Base-by-base conservation (phyloP, 2,329 filamentous ascomycete genomes). In the Sporothrix curviconia region DNA sequence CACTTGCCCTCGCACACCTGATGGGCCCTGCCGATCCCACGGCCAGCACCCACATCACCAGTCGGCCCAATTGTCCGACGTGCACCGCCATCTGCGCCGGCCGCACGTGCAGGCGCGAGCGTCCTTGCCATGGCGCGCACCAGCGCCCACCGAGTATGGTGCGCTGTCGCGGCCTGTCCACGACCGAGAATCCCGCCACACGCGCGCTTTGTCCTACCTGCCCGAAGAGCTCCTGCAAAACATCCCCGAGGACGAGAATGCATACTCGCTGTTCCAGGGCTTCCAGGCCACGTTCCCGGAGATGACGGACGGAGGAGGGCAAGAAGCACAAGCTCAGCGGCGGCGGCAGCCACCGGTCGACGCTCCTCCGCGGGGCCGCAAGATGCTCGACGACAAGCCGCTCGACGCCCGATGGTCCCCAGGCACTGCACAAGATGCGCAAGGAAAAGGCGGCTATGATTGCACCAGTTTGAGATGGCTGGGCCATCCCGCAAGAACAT, bases 261-360 rank as follows among this genome's bases (percentile, higher is more conserved):
- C 85, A 15, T 99, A 95, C 74, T 96, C 92, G 40, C 79, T 99
- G 44, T 97, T 99, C 71, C 90, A 99, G 71, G 94, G 94, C 63
- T 99, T 99, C 72, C 86, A 95, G 74, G 94, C 92, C 49, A 92
- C 85, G 62, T 79, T 96, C 61, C 92, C 92, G 3, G 82, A 85
- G 62, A 72, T 82, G 62, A 78, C 77, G n/a, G n/a, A n/a, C n/a
- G 5, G 88, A 94, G 15, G 82, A 86, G 61, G 82, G 81, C 63
- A 85, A 86, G 69, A 89, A 86, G 69, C 82, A 84, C 64, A 25
- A 37, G n/a, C 82, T 84, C 40, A n/a, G 42, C 40, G 82, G 84
- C 61, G 81, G 84, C 64, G 82, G 85, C 54, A 82, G 89, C 64
- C 83, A 84, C 60, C 81, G 84, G 42, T 89, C 89, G n/a, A n/a